Evolutionary conservation across 129 eudicot genomes (phyloP), one percentile per base, ranked within the genome.

Genomic region (Artemisia tridentata): DNA sequence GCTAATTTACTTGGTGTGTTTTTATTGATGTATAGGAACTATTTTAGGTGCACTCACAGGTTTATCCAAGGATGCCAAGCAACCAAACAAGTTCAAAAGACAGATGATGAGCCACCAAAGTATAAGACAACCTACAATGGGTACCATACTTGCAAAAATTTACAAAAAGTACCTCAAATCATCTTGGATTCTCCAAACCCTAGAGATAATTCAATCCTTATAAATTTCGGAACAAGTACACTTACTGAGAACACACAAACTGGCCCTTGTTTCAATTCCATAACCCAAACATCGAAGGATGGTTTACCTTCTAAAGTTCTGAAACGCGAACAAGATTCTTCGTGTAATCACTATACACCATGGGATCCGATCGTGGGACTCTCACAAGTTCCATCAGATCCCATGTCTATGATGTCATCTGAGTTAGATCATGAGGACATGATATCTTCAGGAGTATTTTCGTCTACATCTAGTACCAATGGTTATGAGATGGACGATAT

Each of bases 21-120:
- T 38, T 7, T 7, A 7, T 38, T 38, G 11, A 38, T 34, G 55
- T 68, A 73, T 82, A 88, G 96, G 71, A 76, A 77, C 76, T 88
- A 88, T 75, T 88, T 31, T 47, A 81, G 89, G 67, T 88, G 96
- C 74, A 82, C 87, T 15, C 91, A 86, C 76, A 86, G 80, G 65
- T 55, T 18, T 71, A 85, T 82, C 7, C 85, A 82, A 82, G 84
- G 79, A 1, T 86, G 91, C 65, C 63, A 56, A 70, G 91, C 91
- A 54, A 82, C 79, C 43, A 86, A 86, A 78, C 85, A 86, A 49
- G 83, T 86, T 14, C 87, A 86, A 72, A 78, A 18, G 72, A 73
- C 67, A 0, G 76, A 75, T 53, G 81, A 77, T 5, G 70, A 77
- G 38, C 83, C 77, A 58, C 65, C 76, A 27, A 77, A 70, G 81